A percentile compares a stretch with the other conserved stretches of the same genome.
These are phyloP conservation scores for Ophiostoma quercus DNA, from an alignment of 2,329 filamentous ascomycete species.

Conservation along the genomic window DNA sequence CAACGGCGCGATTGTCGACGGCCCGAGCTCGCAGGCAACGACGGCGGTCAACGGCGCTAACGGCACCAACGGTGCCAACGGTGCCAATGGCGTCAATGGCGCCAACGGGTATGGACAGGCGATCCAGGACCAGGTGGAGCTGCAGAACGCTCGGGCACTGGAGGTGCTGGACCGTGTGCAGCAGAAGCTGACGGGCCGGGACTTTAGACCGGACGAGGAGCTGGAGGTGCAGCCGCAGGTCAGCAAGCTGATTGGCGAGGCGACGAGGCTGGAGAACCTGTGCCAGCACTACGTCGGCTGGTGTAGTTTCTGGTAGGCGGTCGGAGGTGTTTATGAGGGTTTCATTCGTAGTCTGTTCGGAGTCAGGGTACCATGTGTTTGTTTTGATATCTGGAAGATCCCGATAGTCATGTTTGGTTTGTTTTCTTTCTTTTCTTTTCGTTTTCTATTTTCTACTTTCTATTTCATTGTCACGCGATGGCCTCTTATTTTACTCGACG, in stretches of 20 bases:
- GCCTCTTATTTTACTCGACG: neutral
- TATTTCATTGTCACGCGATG: neutral
- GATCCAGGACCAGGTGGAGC: slow-evolving; percentile 55
- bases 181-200: slow-evolving; percentile 89
- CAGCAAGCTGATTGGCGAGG: slow-evolving; percentile 88
- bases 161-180: slow-evolving; percentile 88
- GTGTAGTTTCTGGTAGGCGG: slow-evolving; percentile 89
- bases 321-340: neutral
- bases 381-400: neutral
- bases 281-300: slow-evolving; percentile 99
- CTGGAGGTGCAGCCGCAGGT: slow-evolving; percentile 83
- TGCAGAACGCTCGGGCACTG: slow-evolving; percentile 86
- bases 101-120: slow-evolving; percentile 29
- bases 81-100: neutral
- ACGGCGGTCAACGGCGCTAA: slow-evolving; percentile 16
- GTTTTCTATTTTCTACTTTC: neutral
- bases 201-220: slow-evolving; percentile 84
- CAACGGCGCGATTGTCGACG: neutral
- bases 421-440: neutral
- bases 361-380: neutral
- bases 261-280: slow-evolving; percentile 92
- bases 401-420: neutral
- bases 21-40: slow-evolving; percentile 29
- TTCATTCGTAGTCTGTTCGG: neutral
- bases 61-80: slow-evolving; percentile 5